These are phyloP conservation scores for Angomonas desouzai DNA, from an alignment of 208 protist genomes.

Conservation along the genomic window DNA sequence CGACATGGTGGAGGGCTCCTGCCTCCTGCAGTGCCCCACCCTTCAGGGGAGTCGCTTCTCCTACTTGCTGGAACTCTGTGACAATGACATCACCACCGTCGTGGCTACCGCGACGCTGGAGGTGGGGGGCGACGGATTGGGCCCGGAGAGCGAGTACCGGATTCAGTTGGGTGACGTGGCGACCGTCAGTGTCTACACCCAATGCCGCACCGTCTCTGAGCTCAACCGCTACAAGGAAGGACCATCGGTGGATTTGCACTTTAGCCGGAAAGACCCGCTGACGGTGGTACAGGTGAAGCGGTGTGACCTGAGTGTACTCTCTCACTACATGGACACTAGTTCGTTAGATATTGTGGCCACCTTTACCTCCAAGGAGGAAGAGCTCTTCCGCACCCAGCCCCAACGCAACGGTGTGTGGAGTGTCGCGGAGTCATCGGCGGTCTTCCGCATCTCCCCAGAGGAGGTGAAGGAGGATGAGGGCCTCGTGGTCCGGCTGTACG, in stretches of 20 bases:
- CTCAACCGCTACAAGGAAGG: constrained; percentile 22
- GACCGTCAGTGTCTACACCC: constrained; percentile 6
- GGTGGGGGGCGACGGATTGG: constrained; percentile 45
- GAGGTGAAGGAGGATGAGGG: constrained; percentile 5
- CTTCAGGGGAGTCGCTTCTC: constrained; percentile 43
- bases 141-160: constrained; percentile 33
- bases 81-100: constrained; percentile 55
- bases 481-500: constrained; percentile 52
- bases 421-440: constrained; percentile 20
- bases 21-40: constrained; percentile 64
- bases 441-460: constrained; percentile 45
- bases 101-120: constrained; percentile 47
- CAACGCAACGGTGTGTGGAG: constrained; percentile 24
- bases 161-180: constrained; percentile 28
- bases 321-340: constrained; percentile 36
- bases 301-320: constrained; percentile 42
- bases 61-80: constrained; percentile 74
- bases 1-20: constrained; percentile 52
- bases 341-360: constrained; percentile 56
- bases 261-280: constrained; percentile 27
- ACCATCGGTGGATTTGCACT: constrained; percentile 17
- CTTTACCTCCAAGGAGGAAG: constrained; percentile 28
- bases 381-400: constrained; percentile 43
- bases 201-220: constrained; percentile 13
- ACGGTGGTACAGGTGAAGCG: constrained; percentile 48